Base-by-base conservation (phyloP, 495 filamentous ascomycete genomes). In the Neurospora sp. region DNA sequence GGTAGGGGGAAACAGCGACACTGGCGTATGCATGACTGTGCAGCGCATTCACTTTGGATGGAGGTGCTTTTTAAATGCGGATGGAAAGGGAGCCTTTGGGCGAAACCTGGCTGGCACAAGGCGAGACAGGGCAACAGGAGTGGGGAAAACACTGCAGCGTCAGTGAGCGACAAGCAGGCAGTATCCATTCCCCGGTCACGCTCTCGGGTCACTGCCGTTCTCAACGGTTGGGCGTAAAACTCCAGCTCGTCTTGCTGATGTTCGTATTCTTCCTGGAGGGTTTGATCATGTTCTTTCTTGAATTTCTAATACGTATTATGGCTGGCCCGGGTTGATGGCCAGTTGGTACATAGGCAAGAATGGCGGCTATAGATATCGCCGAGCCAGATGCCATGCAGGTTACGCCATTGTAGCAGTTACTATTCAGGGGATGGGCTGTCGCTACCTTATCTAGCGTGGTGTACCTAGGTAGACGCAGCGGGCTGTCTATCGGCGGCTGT, bases 91-190 rank as follows among this genome's bases (percentile, higher is more conserved):
- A 73, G 46, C 27, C 27, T 27, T 31, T 11, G 41, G 42, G 31
- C 73, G 73, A 74, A 74, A 74, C 73, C 69, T 71, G 70, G 70
- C 70, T 74, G 73, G 70, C 48, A 40, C 12, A 72, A 71, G 73
- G 46, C 37, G 40, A 65, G 53, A 39, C 22, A 71, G 70, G 39
- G 18, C 22, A 18, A 61, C 53, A 61, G 35, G 69, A 68, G 72
- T 39, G 69, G 72, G 69, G 69, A 71, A 74, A 71, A 61, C 35
- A 6, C 22, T 61, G 27, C 14, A 61, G 53, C 53, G 53, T 61
- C 53, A 61, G 53, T 61, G 53, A 61, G 53, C 27, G 12, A 35
- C 53, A 61, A 61, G 53, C 53, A 37, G 70, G 68, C 73, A 74
- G 70, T 72, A 44, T 39, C 70, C 53, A 71, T 69, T 68, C 18